These are phyloP conservation scores for Baudoinia panamericana DNA, from an alignment of 495 filamentous ascomycete genomes.

Conservation along the genomic window DNA sequence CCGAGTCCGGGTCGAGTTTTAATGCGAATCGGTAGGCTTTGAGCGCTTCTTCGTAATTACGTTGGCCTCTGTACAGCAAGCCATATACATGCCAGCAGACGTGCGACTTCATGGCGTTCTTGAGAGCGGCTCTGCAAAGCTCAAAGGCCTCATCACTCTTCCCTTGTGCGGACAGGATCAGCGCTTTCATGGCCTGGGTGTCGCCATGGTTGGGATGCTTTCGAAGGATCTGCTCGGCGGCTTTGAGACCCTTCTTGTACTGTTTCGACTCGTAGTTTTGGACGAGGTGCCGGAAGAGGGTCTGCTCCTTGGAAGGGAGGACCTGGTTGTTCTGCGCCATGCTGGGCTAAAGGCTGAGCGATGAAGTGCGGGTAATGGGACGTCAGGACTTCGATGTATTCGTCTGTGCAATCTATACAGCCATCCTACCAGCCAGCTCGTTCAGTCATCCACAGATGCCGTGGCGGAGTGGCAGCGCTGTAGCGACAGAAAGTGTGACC, in stretches of 20 bases:
- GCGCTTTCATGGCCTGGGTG: constrained; percentile 95
- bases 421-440: too few species aligned
- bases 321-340: constrained; percentile 41
- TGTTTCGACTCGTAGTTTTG: constrained; percentile 96
- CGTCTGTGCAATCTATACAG: too few species aligned
- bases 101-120: constrained; percentile 94
- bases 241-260: constrained; percentile 92
- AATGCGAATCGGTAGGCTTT: constrained; percentile 96
- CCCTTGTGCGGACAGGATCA: constrained; percentile 85
- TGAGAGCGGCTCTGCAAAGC: constrained; percentile 79
- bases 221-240: constrained; percentile 83
- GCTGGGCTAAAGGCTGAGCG: too few species aligned
- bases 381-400: too few species aligned
- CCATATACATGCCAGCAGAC: constrained; percentile 99
- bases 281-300: constrained; percentile 86
- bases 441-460: too few species aligned
- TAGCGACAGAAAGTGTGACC: too few species aligned
- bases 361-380: too few species aligned
- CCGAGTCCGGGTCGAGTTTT: constrained; percentile 79
- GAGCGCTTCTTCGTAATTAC: constrained; percentile 97
- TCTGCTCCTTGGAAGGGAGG: constrained; percentile 78
- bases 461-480: too few species aligned
- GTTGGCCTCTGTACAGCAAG: constrained; percentile 77
- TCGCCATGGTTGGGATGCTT: constrained; percentile 95
- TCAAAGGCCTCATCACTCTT: constrained; percentile 87